phyloP scores from a whole-genome alignment of 1,284 basidiomycete species.

The Heterobasidion parviporum region DNA sequence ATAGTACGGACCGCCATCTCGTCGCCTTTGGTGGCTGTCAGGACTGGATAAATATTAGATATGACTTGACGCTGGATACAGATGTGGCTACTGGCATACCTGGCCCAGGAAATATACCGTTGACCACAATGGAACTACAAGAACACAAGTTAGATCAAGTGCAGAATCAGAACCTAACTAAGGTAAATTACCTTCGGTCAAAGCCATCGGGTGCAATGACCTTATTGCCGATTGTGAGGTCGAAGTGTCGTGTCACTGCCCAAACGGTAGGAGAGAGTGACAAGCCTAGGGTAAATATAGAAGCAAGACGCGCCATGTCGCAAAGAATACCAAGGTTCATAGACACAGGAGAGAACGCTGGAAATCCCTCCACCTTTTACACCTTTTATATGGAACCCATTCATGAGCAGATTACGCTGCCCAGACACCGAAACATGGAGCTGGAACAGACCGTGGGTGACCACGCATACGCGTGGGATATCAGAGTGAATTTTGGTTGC shows the following conservation, averaged over 20 bases:
- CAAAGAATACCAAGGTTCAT: not conserved
- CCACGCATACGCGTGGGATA: too few relatives aligned
- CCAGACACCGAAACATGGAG: too few relatives aligned
- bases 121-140: not conserved
- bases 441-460: too few relatives aligned
- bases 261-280: not conserved
- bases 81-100: too few relatives aligned
- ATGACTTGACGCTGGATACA: not conserved
- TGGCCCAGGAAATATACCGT: too few relatives aligned
- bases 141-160: not conserved
- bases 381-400: too few relatives aligned
- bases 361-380: too few relatives aligned
- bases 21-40: conserved; percentile 5
- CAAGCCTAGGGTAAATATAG: not conserved
- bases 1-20: conserved; percentile 1
- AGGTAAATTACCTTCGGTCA: not conserved
- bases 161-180: not conserved
- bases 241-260: not conserved
- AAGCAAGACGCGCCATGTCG: not conserved
- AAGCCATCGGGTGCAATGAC: conserved; percentile 11
- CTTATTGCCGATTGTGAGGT: conserved; percentile 4
- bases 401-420: too few relatives aligned
- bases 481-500: too few relatives aligned
- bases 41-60: conserved; percentile 10
- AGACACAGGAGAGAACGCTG: too few relatives aligned